Conservation (phyloP, 495 filamentous ascomycete species). For the Aspergillus bridgeri region DNA sequence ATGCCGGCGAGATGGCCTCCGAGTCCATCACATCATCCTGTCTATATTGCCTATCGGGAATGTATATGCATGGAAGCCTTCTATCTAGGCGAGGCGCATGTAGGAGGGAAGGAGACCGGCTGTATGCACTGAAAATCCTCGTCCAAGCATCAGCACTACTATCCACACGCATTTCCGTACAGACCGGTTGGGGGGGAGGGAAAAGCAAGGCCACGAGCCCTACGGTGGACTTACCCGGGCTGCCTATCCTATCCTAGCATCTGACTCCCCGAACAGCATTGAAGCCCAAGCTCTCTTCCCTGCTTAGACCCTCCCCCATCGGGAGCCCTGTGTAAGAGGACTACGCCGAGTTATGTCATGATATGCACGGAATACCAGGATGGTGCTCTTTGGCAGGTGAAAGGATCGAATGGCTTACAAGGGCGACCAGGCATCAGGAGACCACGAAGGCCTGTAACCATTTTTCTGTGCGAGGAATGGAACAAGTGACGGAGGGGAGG, state of each 20-base stretch:
- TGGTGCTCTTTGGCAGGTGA: conserved; percentile 7
- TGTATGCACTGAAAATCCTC: conserved; percentile 1
- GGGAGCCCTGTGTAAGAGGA: conserved; percentile 1
- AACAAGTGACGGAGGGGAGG: neutral
- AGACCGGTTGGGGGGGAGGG: neutral
- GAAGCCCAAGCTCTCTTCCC: neutral
- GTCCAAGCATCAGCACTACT: conserved; percentile 2
- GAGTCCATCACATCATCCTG: neutral
- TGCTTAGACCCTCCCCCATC: neutral
- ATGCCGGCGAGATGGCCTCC: neutral
- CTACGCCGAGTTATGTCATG: conserved; percentile 11
- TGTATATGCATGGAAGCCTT: neutral
- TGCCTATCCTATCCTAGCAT: neutral
- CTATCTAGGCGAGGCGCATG: neutral
- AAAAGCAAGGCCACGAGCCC: too few relatives aligned
- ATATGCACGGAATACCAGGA: conserved; percentile 18
- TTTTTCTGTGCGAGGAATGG: neutral
- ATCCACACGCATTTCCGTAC: neutral
- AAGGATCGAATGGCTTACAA: neutral
- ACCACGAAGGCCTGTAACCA: neutral
- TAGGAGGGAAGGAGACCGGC: neutral
- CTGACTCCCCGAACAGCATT: conserved; percentile 2
- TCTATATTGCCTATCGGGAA: neutral
- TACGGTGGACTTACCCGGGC: neutral
- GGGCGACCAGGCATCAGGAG: neutral